Base-by-base conservation (phyloP, 2,329 filamentous ascomycete species). In the Scedosporium minutisporum region DNA sequence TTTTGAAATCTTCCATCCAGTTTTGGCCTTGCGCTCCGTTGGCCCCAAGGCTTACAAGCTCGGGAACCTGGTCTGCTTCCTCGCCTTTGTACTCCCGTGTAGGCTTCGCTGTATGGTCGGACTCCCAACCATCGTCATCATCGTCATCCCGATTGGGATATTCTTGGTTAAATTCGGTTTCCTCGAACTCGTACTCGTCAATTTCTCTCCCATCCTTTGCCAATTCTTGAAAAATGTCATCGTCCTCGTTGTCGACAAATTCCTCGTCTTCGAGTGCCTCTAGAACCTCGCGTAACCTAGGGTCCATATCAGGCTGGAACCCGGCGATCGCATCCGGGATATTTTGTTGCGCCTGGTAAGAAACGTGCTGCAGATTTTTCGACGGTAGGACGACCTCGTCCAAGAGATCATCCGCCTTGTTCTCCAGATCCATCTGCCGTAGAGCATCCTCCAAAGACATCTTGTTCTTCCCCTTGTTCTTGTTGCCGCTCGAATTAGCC, bases 261-360 rank as follows among this genome's bases (percentile, higher is more conserved):
- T 89, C 93, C 25, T 99, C 95, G 70, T 99, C 95, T 58, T 99
- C 95, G 33, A 99, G 78, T 10, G 95, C 95, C 75, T 97, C 93
- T 25, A 99, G 77, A 4, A 93, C 92, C 74, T 99, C 95, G 57
- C 95, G 84, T 67, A 99, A 74, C 46, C 93, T 83, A 2, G 93
- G 93, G 70, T 99, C 96, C 95, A 99, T 97, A 71, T 97, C 93
- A 6, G 96, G 95, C 75, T 99, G 89, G 74, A 99, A 96, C 0
- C 95, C 95, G 2, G 90, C 88, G 69, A 99, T 90, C 6, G 86
- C 87, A 76, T 99, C 95, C 0, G 95, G 95, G 1, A 97, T 79
- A 69, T 96, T 85, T 75, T 99, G 95, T 76, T 97, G 92, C 62
- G 92, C 88, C 74, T 97, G 91, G 72, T 97, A 97, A 57, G 88